Base-by-base conservation (phyloP, 2,329 filamentous ascomycete genomes). In the Fusarium sarcochroum region DNA sequence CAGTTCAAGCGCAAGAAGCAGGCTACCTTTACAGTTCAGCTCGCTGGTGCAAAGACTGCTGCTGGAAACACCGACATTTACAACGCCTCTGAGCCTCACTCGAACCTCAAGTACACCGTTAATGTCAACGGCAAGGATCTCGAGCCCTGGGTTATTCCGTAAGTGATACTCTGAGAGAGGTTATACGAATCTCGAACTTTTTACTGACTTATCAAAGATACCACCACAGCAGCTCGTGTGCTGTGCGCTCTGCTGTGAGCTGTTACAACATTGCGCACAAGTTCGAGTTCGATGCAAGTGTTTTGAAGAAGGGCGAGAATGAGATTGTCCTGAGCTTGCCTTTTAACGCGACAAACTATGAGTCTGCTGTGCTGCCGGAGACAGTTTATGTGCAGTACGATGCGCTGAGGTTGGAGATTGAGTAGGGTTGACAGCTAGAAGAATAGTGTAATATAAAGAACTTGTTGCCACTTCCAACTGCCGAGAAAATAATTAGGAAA, bases 301-400 rank as follows among this genome's bases (percentile, higher is more conserved):
- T 83, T 51, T 71, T 90, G 37, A 80, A 78, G n/a, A 79, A 80
- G 18, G 86, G 86, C 0, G 79, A 80, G 58, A 91, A 90, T 64
- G 79, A 82, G 69, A 77, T 91, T 32, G 78, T 88, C 1, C 74
- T 91, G 44, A 87, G 86, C 65, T 69, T 91, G 59, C 89, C 89
- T 13, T 85, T 81, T 46, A 87, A 89, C 47, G 88, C 83, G 1
- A 90, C 86, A 6, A 82, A 89, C 68, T 84, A 85, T 17, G 87
- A 90, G 77, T 84, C 83, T 30, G 88, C 89, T 0, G 50, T 90
- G 10, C 68, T 90, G 57, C 83, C 87, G 0, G 77, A 78, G 42
- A 83, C 82, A 1, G 80, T 88, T 0, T 91, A 91, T 75, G 84
- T 91, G 7, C 88, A 91, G 78, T 91, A 91, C 66, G 89, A 91